phyloP scores from a whole-genome alignment of 306 rosid genomes.

The Calophaca sinica region DNA sequence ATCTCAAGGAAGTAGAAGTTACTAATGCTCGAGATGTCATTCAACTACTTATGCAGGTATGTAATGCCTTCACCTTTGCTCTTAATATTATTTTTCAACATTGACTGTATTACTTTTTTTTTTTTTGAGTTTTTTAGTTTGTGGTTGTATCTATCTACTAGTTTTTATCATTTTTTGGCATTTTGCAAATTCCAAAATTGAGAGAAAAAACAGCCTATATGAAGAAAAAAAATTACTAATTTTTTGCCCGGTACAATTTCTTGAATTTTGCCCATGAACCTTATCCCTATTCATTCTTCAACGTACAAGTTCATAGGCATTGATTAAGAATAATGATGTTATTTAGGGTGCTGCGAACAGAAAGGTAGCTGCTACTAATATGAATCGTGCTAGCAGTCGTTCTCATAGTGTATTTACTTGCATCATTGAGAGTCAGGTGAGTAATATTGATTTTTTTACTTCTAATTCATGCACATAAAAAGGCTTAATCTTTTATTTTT shows the following conservation, averaged over 20 bases:
- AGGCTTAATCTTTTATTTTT: conserved; percentile 18
- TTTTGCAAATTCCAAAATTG: conserved; percentile 33
- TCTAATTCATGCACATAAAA: conserved; percentile 21
- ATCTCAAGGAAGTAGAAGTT: conserved; percentile 89
- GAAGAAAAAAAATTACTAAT: not conserved
- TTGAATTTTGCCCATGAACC: conserved; percentile 31
- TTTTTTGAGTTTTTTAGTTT: not conserved
- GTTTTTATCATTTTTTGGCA: not conserved
- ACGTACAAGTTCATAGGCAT: conserved; percentile 16
- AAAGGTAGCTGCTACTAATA: conserved; percentile 98
- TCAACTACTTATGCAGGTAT: conserved; percentile 88
- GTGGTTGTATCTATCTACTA: conserved; percentile 4
- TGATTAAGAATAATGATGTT: conserved; percentile 40
- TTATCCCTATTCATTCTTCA: not conserved
- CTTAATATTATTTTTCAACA: conserved; percentile 27
- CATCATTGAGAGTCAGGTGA: conserved; percentile 91
- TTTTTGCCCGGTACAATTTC: not conserved
- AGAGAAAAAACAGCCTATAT: not conserved
- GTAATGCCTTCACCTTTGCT: conserved; percentile 23
- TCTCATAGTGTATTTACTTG: conserved; percentile 99
- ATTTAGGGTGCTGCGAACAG: conserved; percentile 89
- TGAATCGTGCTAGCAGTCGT: conserved; percentile 97
- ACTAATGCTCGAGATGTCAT: conserved; percentile 91
- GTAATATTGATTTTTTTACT: conserved; percentile 28
- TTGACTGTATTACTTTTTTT: not conserved